phyloP scores from a whole-genome alignment of 164 flowering plant genomes.

The Kalanchoe fedtschenkoi region DNA sequence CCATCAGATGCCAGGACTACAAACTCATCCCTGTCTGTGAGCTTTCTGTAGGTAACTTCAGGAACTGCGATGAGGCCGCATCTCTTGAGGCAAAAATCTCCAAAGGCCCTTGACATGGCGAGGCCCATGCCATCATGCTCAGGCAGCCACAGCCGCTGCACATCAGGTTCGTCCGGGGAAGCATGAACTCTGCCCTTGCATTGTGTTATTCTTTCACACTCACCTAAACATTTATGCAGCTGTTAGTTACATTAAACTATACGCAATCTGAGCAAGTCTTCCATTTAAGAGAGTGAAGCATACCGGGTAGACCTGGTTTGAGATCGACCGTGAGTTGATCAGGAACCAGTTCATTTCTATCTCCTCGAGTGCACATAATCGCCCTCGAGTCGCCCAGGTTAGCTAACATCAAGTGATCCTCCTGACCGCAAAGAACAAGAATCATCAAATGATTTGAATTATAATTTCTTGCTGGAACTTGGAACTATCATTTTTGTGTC shows the following conservation, averaged over 20 bases:
- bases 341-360: conserved; percentile 35
- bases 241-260: not conserved
- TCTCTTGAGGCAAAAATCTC: conserved; percentile 82
- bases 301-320: conserved; percentile 63
- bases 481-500: not conserved
- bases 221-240: conserved; percentile 25
- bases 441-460: not conserved
- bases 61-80: conserved; percentile 67
- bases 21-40: conserved; percentile 57
- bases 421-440: conserved; percentile 27
- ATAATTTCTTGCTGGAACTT: not conserved
- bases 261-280: not conserved
- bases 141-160: conserved; percentile 77
- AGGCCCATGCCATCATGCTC: conserved; percentile 66
- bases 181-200: conserved; percentile 66
- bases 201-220: conserved; percentile 52
- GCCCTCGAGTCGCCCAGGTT: conserved; percentile 93
- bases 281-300: conserved; percentile 5
- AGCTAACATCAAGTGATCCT: conserved; percentile 47
- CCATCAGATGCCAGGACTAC: conserved; percentile 91
- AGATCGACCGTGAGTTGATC: conserved; percentile 73
- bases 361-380: conserved; percentile 46
- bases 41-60: conserved; percentile 40
- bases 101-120: conserved; percentile 90
- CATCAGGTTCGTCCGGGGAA: conserved; percentile 48